Conservation (phyloP, 495 filamentous ascomycete genomes). For the Amniculicola lignicola region DNA sequence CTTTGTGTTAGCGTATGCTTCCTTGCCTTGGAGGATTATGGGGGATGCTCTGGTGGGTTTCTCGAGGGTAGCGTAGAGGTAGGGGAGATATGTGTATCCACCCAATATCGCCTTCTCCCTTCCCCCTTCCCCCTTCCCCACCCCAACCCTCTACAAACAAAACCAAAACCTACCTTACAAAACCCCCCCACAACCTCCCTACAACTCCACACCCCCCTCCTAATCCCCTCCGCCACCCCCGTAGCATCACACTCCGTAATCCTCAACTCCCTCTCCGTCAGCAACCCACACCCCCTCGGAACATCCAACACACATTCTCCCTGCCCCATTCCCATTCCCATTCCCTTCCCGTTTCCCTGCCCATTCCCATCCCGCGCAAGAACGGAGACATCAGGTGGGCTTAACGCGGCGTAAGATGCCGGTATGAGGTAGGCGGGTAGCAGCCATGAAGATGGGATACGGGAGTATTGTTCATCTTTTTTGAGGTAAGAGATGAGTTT, state of each 20-base stretch:
- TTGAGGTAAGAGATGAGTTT: too few relatives aligned
- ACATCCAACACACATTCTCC: too few relatives aligned
- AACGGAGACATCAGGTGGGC: too few relatives aligned
- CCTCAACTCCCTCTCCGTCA: slow-evolving; percentile 51
- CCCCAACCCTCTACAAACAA: too few relatives aligned
- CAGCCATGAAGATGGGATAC: slow-evolving; percentile 42
- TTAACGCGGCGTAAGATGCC: slow-evolving; percentile 31
- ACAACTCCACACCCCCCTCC: slow-evolving; percentile 47
- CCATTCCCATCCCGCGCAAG: too few relatives aligned
- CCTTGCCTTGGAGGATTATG: neutral
- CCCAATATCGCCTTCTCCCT: too few relatives aligned
- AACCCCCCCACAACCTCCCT: slow-evolving; percentile 58
- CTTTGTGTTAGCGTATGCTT: neutral
- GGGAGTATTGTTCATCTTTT: slow-evolving; percentile 36
- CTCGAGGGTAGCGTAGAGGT: neutral
- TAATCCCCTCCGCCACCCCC: slow-evolving; percentile 50
- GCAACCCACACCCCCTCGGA: slow-evolving; percentile 42
- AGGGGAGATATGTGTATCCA: too few relatives aligned
- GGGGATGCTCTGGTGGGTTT: neutral
- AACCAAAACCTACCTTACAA: slow-evolving; percentile 52
- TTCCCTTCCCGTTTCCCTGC: too few relatives aligned
- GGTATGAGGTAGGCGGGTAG: slow-evolving; percentile 1
- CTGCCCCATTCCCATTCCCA: too few relatives aligned
- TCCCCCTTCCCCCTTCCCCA: too few relatives aligned
- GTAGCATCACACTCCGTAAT: slow-evolving; percentile 61